A percentile compares a stretch with the other conserved stretches of the same genome.
These are phyloP conservation scores for Epichloe glyceriae DNA, from an alignment of 2,329 filamentous ascomycete genomes.

Conservation along the genomic window DNA sequence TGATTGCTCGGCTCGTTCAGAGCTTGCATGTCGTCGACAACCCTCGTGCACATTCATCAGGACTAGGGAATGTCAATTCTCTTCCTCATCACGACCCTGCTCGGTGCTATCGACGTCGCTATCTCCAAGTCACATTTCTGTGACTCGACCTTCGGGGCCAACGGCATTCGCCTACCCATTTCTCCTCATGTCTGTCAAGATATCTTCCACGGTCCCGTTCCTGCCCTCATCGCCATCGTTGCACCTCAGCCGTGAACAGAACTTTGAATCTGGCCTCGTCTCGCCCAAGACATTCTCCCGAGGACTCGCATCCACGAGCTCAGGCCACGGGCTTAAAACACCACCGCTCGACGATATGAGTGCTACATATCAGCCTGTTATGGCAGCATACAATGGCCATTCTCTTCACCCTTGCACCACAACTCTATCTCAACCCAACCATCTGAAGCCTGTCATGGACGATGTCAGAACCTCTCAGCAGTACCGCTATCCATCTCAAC, in stretches of 20 bases:
- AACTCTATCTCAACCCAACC: slow-evolving; percentile 20
- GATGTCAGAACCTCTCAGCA: slow-evolving; percentile 21
- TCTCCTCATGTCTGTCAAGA: slow-evolving; percentile 18
- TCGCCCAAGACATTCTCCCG: slow-evolving; percentile 14
- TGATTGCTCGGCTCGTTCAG: background rate
- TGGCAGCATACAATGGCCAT: slow-evolving; percentile 34
- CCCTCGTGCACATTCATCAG: background rate
- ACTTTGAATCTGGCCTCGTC: slow-evolving; percentile 8
- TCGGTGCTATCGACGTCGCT: slow-evolving; percentile 6
- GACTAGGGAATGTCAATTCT: background rate
- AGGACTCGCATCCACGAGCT: slow-evolving; percentile 8
- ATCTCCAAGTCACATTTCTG: slow-evolving; percentile 1
- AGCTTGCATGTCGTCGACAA: background rate
- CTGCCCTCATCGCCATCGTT: slow-evolving; percentile 10
- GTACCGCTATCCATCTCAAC: slow-evolving; percentile 19
- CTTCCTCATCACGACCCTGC: background rate
- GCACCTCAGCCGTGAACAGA: slow-evolving; percentile 11
- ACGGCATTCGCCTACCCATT: background rate
- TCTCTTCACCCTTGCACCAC: slow-evolving; percentile 25
- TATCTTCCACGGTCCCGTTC: slow-evolving; percentile 11
- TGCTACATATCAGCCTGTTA: slow-evolving; percentile 35
- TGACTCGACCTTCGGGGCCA: background rate
- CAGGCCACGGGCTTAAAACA: slow-evolving; percentile 31
- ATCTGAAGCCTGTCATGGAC: slow-evolving; percentile 18
- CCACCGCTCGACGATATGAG: slow-evolving; percentile 41